phyloP scores from a whole-genome alignment of 257 asterid species.

The Solanum peruvianum region DNA sequence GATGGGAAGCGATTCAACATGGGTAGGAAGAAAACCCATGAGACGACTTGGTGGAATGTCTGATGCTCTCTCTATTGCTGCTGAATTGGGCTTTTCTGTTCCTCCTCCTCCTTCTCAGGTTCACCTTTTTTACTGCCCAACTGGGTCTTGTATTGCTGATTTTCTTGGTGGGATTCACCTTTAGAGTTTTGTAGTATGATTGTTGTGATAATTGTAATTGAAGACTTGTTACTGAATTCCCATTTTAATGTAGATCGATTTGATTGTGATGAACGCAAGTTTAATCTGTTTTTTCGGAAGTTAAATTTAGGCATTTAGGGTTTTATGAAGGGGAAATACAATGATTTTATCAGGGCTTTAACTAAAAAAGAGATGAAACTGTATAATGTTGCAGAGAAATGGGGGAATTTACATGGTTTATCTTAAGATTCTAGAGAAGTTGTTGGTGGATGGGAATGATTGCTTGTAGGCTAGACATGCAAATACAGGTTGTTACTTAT shows the following conservation, averaged over 20 bases:
- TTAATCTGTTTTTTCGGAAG: not conserved
- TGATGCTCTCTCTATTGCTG: conserved; percentile 86
- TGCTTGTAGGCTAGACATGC: not conserved
- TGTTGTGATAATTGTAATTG: not conserved
- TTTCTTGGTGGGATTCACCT: no score
- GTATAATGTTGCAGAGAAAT: not conserved
- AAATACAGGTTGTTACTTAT: not conserved
- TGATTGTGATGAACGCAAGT: not conserved
- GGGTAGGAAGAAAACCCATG: conserved; percentile 89
- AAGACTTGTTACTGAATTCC: not conserved
- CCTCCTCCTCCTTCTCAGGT: conserved; percentile 62
- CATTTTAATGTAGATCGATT: not conserved
- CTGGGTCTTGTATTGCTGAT: not conserved
- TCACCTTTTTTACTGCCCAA: not conserved
- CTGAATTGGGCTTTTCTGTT: conserved; percentile 77
- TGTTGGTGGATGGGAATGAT: not conserved
- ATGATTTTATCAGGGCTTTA: not conserved
- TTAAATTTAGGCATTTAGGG: not conserved
- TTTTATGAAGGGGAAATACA: not conserved
- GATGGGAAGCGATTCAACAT: conserved; percentile 58
- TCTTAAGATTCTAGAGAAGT: not conserved
- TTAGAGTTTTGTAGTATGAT: not conserved
- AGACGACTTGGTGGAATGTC: conserved; percentile 91
- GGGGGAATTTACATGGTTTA: not conserved
- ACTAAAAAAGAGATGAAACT: not conserved